Conservation (phyloP, 202 grass and related monocot species). For the Bolboschoenoplectus hybrid region DNA sequence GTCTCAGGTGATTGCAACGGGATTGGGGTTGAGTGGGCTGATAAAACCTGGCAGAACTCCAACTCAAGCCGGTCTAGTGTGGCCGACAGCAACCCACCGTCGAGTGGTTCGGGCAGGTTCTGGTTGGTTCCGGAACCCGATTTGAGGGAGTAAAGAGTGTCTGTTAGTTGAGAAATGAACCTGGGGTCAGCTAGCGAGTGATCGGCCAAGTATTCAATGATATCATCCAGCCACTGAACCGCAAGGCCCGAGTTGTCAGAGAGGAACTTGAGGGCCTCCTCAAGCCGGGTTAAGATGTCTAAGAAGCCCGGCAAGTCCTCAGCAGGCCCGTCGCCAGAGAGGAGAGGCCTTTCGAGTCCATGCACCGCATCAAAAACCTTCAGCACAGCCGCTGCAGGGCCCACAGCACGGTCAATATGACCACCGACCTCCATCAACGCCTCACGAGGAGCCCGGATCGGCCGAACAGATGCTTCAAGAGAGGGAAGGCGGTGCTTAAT, state of each 20-base stretch:
- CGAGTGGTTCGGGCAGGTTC: slow-evolving; percentile 50
- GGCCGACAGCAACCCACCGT: slow-evolving; percentile 69
- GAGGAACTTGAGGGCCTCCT: slow-evolving; percentile 80
- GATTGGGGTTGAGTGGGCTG: slow-evolving; percentile 55
- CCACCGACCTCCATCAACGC: slow-evolving; percentile 47
- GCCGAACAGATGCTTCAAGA: slow-evolving; percentile 60
- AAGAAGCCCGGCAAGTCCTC: slow-evolving; percentile 62
- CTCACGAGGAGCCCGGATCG: slow-evolving; percentile 61
- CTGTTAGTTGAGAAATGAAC: slow-evolving; percentile 65
- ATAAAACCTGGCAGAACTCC: slow-evolving; percentile 69
- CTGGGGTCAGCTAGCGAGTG: slow-evolving; percentile 73
- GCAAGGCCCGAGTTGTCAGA: slow-evolving; percentile 77
- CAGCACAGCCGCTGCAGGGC: slow-evolving; percentile 74
- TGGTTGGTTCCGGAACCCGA: slow-evolving; percentile 26
- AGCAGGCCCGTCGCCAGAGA: slow-evolving; percentile 35
- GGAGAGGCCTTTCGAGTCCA: slow-evolving; percentile 78
- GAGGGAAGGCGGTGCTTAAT: slow-evolving; percentile 61
- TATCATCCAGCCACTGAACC: slow-evolving; percentile 76
- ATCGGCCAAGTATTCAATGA: slow-evolving; percentile 64
- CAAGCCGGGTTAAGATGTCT: slow-evolving; percentile 62
- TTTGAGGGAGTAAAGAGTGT: slow-evolving; percentile 52
- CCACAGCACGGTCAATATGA: slow-evolving; percentile 78
- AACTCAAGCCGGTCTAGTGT: slow-evolving; percentile 68
- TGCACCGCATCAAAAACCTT: slow-evolving; percentile 99
- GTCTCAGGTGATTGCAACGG: slow-evolving; percentile 46